Evolutionary conservation across 495 filamentous ascomycete species (phyloP), one percentile per base, ranked within the genome.

Genomic region (Massariosphaeria phaeospora): DNA sequence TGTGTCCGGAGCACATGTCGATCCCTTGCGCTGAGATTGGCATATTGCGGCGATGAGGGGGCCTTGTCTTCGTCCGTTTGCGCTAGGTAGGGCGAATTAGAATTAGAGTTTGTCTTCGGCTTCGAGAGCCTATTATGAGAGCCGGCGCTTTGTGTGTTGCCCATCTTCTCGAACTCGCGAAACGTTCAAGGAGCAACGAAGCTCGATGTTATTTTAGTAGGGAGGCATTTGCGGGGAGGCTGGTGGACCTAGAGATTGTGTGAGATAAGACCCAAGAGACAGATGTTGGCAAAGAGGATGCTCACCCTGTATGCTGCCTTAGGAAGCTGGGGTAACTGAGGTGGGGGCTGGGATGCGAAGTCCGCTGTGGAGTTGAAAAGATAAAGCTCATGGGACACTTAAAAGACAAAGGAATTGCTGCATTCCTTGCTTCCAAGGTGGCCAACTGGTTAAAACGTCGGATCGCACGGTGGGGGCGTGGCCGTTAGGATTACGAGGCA

Each of bases 71-170:
- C 42, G n/a, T 23, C 10, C 18, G 44, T 52, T 5, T 56, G 57
- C 11, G 61, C 17, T 3, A 21, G 12, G 27, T 31, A 49, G 3
- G 47, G 47, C 29, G 60, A 60, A 31, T 63, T 63, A 17, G 52
- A 55, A 31, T 63, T 63, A 17, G 52, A 55, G 52, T 59, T 57
- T 12, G 63, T 63, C 59, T 48, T 63, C 9, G 63, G 63, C 42
- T 66, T 66, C n/a, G 52, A 60, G 12, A 66, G 63, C 44, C 42
- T 50, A 39, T 64, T 46, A 27, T 51, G 61, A 27, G n/a, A 36
- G 3, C 35, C 38, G 26, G 31, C 35, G 33, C 55, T 60, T 38
- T 57, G 57, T 13, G 51, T 43, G 42, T 64, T 64, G 11, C 61
- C 61, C 61, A 64, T 64, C 27, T 43, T 36, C 50, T 21, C 48